A percentile compares a stretch with the other conserved stretches of the same genome.
These are phyloP conservation scores for Pseudopyrenochaeta lycopersici DNA, from an alignment of 2,329 filamentous ascomycete genomes.

Conservation along the genomic window DNA sequence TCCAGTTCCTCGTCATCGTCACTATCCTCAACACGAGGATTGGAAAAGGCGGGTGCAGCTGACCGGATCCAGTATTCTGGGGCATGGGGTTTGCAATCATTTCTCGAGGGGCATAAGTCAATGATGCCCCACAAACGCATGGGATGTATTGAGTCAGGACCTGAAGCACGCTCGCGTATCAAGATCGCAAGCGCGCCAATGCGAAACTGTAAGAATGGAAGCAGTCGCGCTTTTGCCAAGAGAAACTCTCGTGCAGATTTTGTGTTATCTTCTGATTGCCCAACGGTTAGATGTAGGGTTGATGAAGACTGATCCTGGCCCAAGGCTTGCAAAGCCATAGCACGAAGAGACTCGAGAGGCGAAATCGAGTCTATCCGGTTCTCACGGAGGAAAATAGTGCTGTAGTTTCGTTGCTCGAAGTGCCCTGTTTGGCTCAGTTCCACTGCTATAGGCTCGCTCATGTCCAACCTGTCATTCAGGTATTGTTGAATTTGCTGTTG, in stretches of 20 bases:
- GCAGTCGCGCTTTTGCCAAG: conserved; percentile 60
- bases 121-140: conserved; percentile 69
- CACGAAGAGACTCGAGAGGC: conserved; percentile 26
- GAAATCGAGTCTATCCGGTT: conserved; percentile 1
- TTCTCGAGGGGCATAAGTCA: conserved; percentile 28
- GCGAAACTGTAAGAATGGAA: conserved; percentile 61
- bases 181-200: conserved; percentile 62
- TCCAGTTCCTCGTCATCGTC: not conserved
- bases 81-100: not conserved
- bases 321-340: conserved; percentile 30
- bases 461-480: conserved; percentile 26
- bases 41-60: not conserved
- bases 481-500: conserved; percentile 51
- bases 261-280: conserved; percentile 62
- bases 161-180: conserved; percentile 55
- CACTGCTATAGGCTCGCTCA: conserved; percentile 7
- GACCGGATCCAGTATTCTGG: conserved; percentile 24
- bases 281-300: conserved; percentile 67
- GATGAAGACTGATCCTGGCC: conserved; percentile 23
- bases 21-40: not conserved
- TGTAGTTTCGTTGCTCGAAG: conserved; percentile 61
- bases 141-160: conserved; percentile 43
- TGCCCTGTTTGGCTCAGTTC: conserved; percentile 54
- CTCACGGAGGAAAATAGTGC: conserved; percentile 52
- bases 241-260: conserved; percentile 61